phyloP scores from a whole-genome alignment of 345 rosid genomes.

The Eucalyptus sp. region DNA sequence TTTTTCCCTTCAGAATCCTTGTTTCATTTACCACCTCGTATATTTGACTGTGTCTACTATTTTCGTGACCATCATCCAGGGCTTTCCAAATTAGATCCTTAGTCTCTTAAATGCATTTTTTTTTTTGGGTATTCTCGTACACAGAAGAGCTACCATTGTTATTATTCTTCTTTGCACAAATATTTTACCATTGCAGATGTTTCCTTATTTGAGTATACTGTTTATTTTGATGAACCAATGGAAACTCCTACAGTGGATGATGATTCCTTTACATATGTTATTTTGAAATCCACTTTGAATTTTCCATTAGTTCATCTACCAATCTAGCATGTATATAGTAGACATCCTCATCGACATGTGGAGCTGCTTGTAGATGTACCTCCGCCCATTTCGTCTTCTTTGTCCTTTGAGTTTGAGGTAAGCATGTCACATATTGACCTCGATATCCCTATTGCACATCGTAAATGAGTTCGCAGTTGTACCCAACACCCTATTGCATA shows the following conservation, averaged over 20 bases:
- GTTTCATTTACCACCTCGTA: background rate
- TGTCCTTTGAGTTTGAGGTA: background rate
- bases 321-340: rapidly evolving
- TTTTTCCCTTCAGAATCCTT: background rate
- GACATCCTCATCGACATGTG: background rate
- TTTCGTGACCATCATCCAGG: rapidly evolving
- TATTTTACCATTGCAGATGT: too few relatives aligned
- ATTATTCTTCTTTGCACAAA: too few relatives aligned
- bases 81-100: too few relatives aligned
- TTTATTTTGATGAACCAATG: background rate
- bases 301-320: background rate
- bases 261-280: background rate
- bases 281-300: background rate
- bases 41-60: too few relatives aligned
- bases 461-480: background rate
- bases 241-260: background rate
- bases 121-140: too few relatives aligned
- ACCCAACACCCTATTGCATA: background rate
- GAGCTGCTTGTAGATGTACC: background rate
- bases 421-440: background rate
- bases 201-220: too few relatives aligned
- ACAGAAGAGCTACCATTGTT: too few relatives aligned
- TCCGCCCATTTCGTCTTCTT: background rate
- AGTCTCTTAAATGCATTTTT: too few relatives aligned
- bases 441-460: background rate